phyloP scores from a whole-genome alignment of 1,284 basidiomycete genomes.

The Singerocomus rubriflavus region DNA sequence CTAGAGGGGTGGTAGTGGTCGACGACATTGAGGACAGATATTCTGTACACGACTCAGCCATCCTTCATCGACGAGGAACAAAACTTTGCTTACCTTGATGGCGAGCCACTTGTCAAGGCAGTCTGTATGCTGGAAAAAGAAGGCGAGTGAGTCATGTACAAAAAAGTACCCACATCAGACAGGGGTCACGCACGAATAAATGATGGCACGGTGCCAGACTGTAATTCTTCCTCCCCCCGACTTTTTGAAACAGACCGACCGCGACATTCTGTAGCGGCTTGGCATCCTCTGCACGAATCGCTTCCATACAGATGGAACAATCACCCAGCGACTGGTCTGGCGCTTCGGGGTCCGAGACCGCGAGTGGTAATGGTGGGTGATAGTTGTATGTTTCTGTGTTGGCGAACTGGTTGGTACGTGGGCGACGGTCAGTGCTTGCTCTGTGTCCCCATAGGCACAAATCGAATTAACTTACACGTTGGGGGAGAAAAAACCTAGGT shows the following conservation, averaged over 20 bases:
- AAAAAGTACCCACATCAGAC: background rate
- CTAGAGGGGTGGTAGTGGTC: constrained; percentile 73
- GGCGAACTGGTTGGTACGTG: constrained; percentile 46
- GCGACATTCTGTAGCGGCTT: constrained; percentile 34
- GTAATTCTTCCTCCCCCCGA: constrained; percentile 59
- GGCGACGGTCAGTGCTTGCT: background rate
- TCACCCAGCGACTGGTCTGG: constrained; percentile 73
- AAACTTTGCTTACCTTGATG: constrained; percentile 63
- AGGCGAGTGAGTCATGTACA: background rate
- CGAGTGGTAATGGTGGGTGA: constrained; percentile 69
- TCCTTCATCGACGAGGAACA: background rate
- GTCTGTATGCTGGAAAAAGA: constrained; percentile 63
- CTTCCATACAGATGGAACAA: constrained; percentile 90
- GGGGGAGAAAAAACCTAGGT: constrained; percentile 79
- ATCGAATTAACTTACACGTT: constrained; percentile 38
- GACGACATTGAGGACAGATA: constrained; percentile 85
- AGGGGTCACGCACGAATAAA: constrained; percentile 64
- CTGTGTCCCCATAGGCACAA: background rate
- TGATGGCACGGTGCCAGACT: constrained; percentile 88
- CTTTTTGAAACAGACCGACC: constrained; percentile 35
- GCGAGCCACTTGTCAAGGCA: constrained; percentile 88
- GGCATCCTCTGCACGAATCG: constrained; percentile 58
- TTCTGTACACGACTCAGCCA: constrained; percentile 46
- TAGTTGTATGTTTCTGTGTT: constrained; percentile 75
- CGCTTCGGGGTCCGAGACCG: constrained; percentile 62